phyloP scores from a whole-genome alignment of 345 rosid species.

The Firmiana major region DNA sequence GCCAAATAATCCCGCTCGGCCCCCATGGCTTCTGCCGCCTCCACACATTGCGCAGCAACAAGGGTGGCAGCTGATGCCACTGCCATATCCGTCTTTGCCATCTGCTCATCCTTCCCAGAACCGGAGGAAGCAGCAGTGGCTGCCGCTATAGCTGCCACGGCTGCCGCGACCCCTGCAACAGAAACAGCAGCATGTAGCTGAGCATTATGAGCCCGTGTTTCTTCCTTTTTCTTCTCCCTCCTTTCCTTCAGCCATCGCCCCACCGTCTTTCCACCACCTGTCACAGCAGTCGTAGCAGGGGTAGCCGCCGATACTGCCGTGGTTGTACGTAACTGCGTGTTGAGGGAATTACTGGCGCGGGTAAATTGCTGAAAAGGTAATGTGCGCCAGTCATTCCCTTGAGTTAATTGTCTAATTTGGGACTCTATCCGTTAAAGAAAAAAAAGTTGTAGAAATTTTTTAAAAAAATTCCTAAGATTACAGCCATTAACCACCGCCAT shows the following conservation, averaged over 20 bases:
- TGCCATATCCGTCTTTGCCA: constrained; percentile 73
- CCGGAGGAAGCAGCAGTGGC: constrained; percentile 68
- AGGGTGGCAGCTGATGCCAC: constrained; percentile 87
- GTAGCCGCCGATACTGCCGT: not conserved
- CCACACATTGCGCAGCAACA: constrained; percentile 88
- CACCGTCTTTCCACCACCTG: constrained; percentile 64
- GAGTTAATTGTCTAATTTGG: not conserved
- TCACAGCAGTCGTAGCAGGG: constrained; percentile 21
- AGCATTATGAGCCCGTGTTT: constrained; percentile 71
- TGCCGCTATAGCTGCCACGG: constrained; percentile 82
- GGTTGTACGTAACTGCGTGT: constrained; percentile 30
- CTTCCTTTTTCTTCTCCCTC: constrained; percentile 88
- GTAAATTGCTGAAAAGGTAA: constrained; percentile 48
- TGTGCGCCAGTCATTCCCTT: not conserved
- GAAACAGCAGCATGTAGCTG: constrained; percentile 80
- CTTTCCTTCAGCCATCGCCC: constrained; percentile 84
- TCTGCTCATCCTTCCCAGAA: constrained; percentile 66
- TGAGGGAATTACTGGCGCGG: constrained; percentile 41
- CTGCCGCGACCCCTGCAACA: constrained; percentile 80
- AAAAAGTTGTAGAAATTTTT: not conserved
- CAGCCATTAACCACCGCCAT: not conserved
- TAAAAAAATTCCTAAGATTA: not conserved
- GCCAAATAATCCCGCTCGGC: constrained; percentile 84
- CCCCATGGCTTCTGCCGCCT: constrained; percentile 86
- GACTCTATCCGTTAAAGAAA: not conserved